Base-by-base conservation (phyloP, 2,329 filamentous ascomycete genomes). In the Onygena corvina region DNA sequence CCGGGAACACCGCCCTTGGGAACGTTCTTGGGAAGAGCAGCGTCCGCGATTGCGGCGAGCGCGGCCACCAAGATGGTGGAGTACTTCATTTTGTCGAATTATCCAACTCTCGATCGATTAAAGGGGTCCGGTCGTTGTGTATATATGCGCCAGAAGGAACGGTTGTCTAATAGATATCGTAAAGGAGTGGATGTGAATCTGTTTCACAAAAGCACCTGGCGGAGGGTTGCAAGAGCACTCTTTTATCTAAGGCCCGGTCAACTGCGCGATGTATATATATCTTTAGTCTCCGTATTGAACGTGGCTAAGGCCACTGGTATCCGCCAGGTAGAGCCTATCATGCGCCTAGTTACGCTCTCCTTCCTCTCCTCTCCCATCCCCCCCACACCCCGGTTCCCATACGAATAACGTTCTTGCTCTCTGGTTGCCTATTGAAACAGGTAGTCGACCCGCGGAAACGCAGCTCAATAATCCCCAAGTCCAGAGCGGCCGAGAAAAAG, bases 1-100 rank as follows among this genome's bases (percentile, higher is more conserved):
- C 77, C 77, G 36, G 76, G 59, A 7, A 61, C 58, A 56, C 77
- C 78, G 27, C 50, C 46, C 25, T 42, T 42, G 4, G 50, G 50
- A 11, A 52, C n/a, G n/a, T n/a, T n/a, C n/a, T n/a, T 42, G 20
- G 48, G 42, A n/a, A 27, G 16, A 14, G 47, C 40, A 20, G 29
- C 44, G 20, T 45, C 46, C 20, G 50, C 47, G 40, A 52, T 31
- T 14, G 50, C 50, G 5, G 50, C 36, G 23, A 46, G 48, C 25
- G 40, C 36, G 18, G 40, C 21, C 23, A 52, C 12, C 25, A 52
- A 44, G 27, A 45, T 31, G 14, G 50, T 16, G 34, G 40, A 11
- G 33, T 52, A 52, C 50, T 52, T 52, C 50, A 52, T 52, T 29
- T 42, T 52, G 14, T 21, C 23, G 14, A 40, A 23, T 5, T 48